These are phyloP conservation scores for Acanthamoeba triangularis DNA, from an alignment of 208 protist species.

Conservation along the genomic window DNA sequence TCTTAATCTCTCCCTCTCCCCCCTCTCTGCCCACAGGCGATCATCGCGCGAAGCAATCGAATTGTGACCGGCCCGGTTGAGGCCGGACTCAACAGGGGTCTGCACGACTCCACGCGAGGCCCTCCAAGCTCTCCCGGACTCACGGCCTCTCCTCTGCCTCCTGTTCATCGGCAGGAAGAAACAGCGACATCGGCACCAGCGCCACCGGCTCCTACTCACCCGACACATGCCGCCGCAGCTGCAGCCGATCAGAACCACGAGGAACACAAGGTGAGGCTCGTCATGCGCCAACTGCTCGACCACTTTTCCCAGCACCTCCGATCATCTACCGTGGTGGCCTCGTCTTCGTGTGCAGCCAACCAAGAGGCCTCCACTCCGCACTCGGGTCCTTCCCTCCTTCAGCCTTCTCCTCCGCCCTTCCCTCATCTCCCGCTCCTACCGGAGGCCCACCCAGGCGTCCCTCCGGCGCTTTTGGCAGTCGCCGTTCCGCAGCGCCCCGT, in stretches of 20 bases:
- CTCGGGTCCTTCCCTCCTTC: too few species aligned
- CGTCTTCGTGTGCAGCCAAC: not conserved
- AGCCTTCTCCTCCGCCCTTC: not conserved
- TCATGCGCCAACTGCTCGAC: slow-evolving; percentile 18
- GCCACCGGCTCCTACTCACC: too few species aligned
- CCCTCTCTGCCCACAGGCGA: too few species aligned
- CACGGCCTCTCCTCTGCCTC: not conserved
- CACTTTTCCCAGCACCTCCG: not conserved
- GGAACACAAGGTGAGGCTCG: not conserved
- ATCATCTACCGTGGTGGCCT: not conserved
- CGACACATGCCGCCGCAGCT: too few species aligned
- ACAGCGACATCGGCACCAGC: not conserved
- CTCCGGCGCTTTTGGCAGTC: too few species aligned
- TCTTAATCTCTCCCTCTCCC: too few species aligned
- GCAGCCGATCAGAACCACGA: not conserved
- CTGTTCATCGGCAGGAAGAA: not conserved
- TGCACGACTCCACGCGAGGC: too few species aligned
- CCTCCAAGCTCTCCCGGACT: not conserved
- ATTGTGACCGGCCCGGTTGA: too few species aligned
- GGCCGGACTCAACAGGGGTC: too few species aligned
- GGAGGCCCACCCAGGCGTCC: too few species aligned
- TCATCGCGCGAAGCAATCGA: too few species aligned
- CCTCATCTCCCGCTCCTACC: not conserved
- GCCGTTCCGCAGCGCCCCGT: too few species aligned
- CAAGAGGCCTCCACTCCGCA: not conserved